Evolutionary conservation across 148 eudicot species (phyloP).

Genomic region (Amaranthus cruentus): DNA sequence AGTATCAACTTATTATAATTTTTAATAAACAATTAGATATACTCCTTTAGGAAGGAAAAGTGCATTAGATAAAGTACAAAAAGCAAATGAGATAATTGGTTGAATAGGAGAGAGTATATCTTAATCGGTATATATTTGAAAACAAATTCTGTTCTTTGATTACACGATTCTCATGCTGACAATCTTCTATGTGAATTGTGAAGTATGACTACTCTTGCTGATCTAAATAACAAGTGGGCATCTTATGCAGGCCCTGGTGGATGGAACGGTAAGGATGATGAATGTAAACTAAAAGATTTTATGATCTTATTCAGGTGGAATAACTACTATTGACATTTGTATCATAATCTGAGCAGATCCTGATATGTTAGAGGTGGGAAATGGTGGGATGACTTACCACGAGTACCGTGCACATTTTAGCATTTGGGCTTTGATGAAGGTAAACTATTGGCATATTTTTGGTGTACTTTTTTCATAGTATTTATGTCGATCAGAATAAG

Average conservation of each 20-base stretch:
- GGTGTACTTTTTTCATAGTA: background rate
- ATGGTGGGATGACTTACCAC: constrained; percentile 83
- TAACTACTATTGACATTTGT: constrained; percentile 6
- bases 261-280: constrained; percentile 77
- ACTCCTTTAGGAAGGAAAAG: no score
- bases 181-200: constrained; percentile 10
- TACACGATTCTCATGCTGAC: constrained; percentile 9
- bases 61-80: no score
- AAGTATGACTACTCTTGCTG: constrained; percentile 91
- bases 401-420: constrained; percentile 92
- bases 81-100: no score
- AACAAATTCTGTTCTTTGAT: background rate
- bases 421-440: constrained; percentile 99
- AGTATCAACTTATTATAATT: no score
- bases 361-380: constrained; percentile 98
- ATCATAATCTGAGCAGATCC: constrained; percentile 51
- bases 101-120: background rate
- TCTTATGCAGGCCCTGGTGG: constrained; percentile 97
- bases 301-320: constrained; percentile 14
- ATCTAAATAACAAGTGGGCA: constrained; percentile 94
- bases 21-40: no score
- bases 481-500: background rate
- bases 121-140: background rate
- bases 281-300: constrained; percentile 2
- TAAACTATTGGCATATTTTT: constrained; percentile 7